Percentiles rank a stretch among this genome's conserved stretches.
Evolutionary conservation across 179 eudicot species (phyloP).

Genomic region (Drosera spatulata): DNA sequence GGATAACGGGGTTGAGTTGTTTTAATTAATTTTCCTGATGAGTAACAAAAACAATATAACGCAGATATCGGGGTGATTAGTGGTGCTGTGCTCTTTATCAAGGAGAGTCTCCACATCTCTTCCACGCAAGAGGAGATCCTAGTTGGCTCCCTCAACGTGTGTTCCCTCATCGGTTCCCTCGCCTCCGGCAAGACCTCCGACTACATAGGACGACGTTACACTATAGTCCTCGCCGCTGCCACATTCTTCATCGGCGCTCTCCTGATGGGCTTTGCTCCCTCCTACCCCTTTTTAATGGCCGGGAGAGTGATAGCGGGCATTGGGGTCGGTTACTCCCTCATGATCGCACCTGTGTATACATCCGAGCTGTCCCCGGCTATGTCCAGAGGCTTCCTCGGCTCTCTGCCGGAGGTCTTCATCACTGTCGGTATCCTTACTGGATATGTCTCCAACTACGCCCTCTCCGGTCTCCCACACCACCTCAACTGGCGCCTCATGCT

Average conservation of each 20-base stretch:
- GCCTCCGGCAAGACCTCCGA: slow-evolving; percentile 82
- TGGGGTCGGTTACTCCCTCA: slow-evolving; percentile 89
- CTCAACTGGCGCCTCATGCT: slow-evolving; percentile 85
- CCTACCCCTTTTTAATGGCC: slow-evolving; percentile 51
- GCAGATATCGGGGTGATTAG: slow-evolving; percentile 93
- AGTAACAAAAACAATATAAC: not conserved
- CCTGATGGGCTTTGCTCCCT: slow-evolving; percentile 80
- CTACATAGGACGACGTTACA: slow-evolving; percentile 73
- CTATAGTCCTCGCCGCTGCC: slow-evolving; percentile 62
- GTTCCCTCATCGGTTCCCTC: slow-evolving; percentile 61
- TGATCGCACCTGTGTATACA: slow-evolving; percentile 88
- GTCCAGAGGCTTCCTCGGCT: slow-evolving; percentile 75
- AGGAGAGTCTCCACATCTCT: slow-evolving; percentile 43
- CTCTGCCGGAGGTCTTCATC: slow-evolving; percentile 79
- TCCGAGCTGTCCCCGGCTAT: slow-evolving; percentile 75
- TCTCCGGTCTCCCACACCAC: slow-evolving; percentile 31
- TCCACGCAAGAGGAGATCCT: slow-evolving; percentile 47
- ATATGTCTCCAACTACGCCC: slow-evolving; percentile 48
- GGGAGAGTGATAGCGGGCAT: slow-evolving; percentile 77
- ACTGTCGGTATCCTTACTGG: slow-evolving; percentile 76
- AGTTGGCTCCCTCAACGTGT: slow-evolving; percentile 68
- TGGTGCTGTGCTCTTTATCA: slow-evolving; percentile 69
- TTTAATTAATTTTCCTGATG: not conserved
- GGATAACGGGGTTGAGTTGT: not conserved
- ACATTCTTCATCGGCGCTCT: slow-evolving; percentile 75